Percentiles rank a stretch among this genome's conserved stretches.
Conservation (phyloP, 495 filamentous ascomycete genomes). For the Niebla homalea region DNA sequence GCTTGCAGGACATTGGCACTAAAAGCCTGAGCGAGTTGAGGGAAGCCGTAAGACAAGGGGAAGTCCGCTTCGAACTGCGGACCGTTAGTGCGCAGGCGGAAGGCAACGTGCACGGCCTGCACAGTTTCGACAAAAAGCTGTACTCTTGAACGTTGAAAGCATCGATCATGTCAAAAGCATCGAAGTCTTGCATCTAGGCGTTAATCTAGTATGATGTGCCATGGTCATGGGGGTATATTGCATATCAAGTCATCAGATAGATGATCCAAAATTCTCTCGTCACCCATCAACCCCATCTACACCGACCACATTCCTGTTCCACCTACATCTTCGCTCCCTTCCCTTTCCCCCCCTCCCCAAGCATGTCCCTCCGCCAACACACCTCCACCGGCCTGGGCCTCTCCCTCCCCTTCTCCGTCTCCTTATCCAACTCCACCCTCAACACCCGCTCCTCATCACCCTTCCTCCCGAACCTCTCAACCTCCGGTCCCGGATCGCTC, state of each 20-base stretch:
- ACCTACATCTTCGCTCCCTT: not conserved
- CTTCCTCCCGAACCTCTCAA: conserved; percentile 43
- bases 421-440: conserved; percentile 32
- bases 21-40: conserved; percentile 65
- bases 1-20: conserved; percentile 86
- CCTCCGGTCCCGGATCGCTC: conserved; percentile 57
- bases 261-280: not conserved
- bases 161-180: too few relatives aligned
- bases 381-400: conserved; percentile 9
- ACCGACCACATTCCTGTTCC: not conserved
- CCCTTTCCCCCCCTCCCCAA: not conserved
- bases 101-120: conserved; percentile 88
- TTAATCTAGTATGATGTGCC: too few relatives aligned
- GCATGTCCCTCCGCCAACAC: conserved; percentile 2
- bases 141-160: conserved; percentile 50
- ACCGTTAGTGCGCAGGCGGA: conserved; percentile 90
- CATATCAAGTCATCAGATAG: not conserved
- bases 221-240: not conserved
- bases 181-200: too few relatives aligned
- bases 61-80: conserved; percentile 81
- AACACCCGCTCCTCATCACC: conserved; percentile 68
- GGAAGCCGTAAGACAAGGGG: conserved; percentile 59
- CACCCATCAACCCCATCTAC: not conserved
- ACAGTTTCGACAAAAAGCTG: conserved; percentile 98
- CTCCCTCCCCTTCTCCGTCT: conserved; percentile 10